A percentile compares a stretch with the other conserved stretches of the same genome.
phyloP scores from a whole-genome alignment of 495 filamentous ascomycete species.

The Tricharina praecox region DNA sequence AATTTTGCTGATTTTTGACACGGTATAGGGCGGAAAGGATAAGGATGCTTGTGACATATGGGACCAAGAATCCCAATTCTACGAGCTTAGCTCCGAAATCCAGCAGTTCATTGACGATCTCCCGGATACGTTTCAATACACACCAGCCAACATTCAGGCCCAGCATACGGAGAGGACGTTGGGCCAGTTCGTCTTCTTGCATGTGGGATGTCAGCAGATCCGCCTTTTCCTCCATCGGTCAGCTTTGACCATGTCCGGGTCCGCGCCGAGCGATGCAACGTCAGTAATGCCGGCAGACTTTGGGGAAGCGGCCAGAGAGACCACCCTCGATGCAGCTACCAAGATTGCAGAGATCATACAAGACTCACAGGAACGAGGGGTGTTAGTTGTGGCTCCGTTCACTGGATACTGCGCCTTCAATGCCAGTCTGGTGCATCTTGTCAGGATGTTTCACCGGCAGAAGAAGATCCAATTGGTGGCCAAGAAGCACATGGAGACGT shows the following conservation, averaged over 20 bases:
- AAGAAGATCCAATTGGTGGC: slow-evolving; percentile 53
- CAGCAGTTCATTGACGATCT: slow-evolving; percentile 52
- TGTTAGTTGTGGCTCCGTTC: slow-evolving; percentile 69
- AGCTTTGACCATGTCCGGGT: slow-evolving; percentile 45
- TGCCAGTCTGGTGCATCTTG: slow-evolving; percentile 81
- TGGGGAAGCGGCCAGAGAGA: slow-evolving; percentile 53
- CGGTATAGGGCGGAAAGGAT: slow-evolving; percentile 57
- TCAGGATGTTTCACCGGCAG: slow-evolving; percentile 77
- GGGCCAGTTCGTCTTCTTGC: slow-evolving; percentile 87
- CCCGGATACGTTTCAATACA: slow-evolving; percentile 55
- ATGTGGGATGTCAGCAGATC: slow-evolving; percentile 77
- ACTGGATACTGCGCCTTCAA: slow-evolving; percentile 87
- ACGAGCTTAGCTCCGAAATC: slow-evolving; percentile 49
- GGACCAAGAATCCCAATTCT: slow-evolving; percentile 62
- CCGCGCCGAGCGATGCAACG: slow-evolving; percentile 28
- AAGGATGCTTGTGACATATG: slow-evolving; percentile 61
- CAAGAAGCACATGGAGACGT: slow-evolving; percentile 74
- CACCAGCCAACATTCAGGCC: slow-evolving; percentile 61
- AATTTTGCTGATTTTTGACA: too few relatives aligned
- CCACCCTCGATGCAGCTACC: slow-evolving; percentile 75
- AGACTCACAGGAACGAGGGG: slow-evolving; percentile 51
- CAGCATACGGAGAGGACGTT: slow-evolving; percentile 71
- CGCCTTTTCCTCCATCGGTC: slow-evolving; percentile 82
- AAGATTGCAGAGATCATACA: slow-evolving; percentile 71
- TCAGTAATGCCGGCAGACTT: slow-evolving; percentile 58